Base-by-base conservation (phyloP, 768 basidiomycete genomes). In the Calvatia gigantea region DNA sequence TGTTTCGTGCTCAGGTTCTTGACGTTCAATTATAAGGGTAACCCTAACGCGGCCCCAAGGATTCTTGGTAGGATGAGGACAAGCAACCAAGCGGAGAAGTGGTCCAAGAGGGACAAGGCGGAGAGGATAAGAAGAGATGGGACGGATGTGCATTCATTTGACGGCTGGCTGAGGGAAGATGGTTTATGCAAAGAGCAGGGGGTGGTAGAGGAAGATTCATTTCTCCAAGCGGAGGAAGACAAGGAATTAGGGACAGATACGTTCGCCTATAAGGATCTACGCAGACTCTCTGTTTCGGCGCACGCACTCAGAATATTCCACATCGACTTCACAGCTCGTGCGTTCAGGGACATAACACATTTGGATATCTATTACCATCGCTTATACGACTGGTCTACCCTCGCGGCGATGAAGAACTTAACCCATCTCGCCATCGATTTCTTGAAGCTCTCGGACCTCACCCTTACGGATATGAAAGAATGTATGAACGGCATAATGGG, bases 281-380 rank as follows among this genome's bases (percentile, higher is more conserved):
- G 35, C 1, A 45, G 38, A 14, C 37, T 55, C 17, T 55, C 54
- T 9, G 19, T 55, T 5, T 47, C 54, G 4, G 37, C 35, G 9
- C 14, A 39, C 6, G 32, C 54, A 17, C n/a, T 55, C 11, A 15
- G 35, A 28, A n/a, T 21, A 12, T 21, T 28, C 17, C 35, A 31
- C 11, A 21, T 55, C n/a, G 27, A 28, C 33, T 47, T 55, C 15
- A 29, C 44, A 11, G 19, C 38, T 21, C 54, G 54, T 3, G 19
- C 48, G 32, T 55, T 55, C 27, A 44, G 54, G 12, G 46, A 47
- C 37, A 25, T 55, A 14, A 55, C 54, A 15, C 54, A 55, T 23
- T 27, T 55, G 7, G 54, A 55, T n/a, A 33, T 47, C 35, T 55
- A 55, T 39, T 55, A 47, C 35, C 39, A 27, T 19, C 37, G 27